Evolutionary conservation across 768 basidiomycete genomes (phyloP).

Genomic region (Fomitopsis serialis): DNA sequence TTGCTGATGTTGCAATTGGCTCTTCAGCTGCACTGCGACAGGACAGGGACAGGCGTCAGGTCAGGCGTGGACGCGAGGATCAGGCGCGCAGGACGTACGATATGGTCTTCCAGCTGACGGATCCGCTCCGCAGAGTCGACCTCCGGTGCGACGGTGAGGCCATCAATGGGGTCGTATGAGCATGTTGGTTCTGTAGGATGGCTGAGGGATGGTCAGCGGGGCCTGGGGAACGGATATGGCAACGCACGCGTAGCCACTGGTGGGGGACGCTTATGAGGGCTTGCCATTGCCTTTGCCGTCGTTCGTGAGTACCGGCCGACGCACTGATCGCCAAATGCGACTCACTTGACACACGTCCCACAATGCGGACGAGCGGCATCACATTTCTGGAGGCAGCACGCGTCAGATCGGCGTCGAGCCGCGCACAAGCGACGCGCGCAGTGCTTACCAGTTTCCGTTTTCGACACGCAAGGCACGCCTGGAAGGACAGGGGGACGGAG

Average conservation of each 20-base stretch:
- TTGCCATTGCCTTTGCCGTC: conserved; percentile 63
- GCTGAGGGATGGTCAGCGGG: conserved; percentile 30
- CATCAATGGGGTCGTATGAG: conserved; percentile 83
- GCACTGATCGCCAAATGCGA: conserved; percentile 5
- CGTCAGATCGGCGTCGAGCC: neutral
- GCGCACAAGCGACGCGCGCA: neutral
- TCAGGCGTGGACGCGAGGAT: neutral
- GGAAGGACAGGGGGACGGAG: conserved; percentile 1
- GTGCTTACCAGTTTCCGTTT: conserved; percentile 74
- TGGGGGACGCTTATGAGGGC: conserved; percentile 74
- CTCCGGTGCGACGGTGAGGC: conserved; percentile 69
- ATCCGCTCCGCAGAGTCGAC: conserved; percentile 79
- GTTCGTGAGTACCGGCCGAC: conserved; percentile 8
- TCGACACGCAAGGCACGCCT: conserved; percentile 82
- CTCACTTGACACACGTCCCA: conserved; percentile 77
- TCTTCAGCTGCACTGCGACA: conserved; percentile 58
- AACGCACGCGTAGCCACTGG: conserved; percentile 77
- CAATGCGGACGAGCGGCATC: conserved; percentile 85
- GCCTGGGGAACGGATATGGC: neutral
- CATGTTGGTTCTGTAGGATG: conserved; percentile 86
- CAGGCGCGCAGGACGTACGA: conserved; percentile 37
- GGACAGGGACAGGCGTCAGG: neutral
- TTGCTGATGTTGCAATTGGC: conserved; percentile 51
- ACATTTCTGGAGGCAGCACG: conserved; percentile 57
- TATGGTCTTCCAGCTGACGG: conserved; percentile 69